Percentiles rank a stretch among this genome's conserved stretches.
phyloP scores from a whole-genome alignment of 2,329 filamentous ascomycete genomes.

The Pyricularia pennisetigena region DNA sequence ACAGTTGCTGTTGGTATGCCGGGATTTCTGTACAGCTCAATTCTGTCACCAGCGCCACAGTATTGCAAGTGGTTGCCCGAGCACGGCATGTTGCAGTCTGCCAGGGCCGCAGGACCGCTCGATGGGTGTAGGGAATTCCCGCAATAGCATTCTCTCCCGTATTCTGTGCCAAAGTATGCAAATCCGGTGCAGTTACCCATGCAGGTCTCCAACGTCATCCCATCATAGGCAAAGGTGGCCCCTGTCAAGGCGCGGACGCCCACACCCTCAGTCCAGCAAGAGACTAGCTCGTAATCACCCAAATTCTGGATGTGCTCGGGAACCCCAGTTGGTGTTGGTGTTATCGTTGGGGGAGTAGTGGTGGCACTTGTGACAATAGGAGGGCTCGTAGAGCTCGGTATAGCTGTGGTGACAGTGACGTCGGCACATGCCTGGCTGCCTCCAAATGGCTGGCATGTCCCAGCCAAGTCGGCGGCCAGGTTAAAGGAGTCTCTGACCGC shows the following conservation, averaged over 20 bases:
- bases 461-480: constrained; percentile 30
- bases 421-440: constrained; percentile 20
- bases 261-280: constrained; percentile 37
- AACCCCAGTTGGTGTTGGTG: constrained; percentile 19
- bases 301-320: constrained; percentile 27
- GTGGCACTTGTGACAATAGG: constrained; percentile 12
- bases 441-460: constrained; percentile 31
- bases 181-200: constrained; percentile 34
- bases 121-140: constrained; percentile 28
- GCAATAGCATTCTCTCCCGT: constrained; percentile 41
- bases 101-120: constrained; percentile 20
- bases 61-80: constrained; percentile 23
- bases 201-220: constrained; percentile 40
- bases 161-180: constrained; percentile 39
- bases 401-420: constrained; percentile 12
- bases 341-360: constrained; percentile 9
- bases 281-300: constrained; percentile 32
- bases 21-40: constrained; percentile 19
- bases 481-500: constrained; percentile 37
- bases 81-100: constrained; percentile 26
- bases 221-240: constrained; percentile 30
- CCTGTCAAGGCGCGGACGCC: constrained; percentile 31
- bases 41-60: constrained; percentile 25
- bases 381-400: constrained; percentile 9
- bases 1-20: background rate